Conservation (phyloP, 176 grass and related monocot genomes). For the Urochloa ruziziensis region DNA sequence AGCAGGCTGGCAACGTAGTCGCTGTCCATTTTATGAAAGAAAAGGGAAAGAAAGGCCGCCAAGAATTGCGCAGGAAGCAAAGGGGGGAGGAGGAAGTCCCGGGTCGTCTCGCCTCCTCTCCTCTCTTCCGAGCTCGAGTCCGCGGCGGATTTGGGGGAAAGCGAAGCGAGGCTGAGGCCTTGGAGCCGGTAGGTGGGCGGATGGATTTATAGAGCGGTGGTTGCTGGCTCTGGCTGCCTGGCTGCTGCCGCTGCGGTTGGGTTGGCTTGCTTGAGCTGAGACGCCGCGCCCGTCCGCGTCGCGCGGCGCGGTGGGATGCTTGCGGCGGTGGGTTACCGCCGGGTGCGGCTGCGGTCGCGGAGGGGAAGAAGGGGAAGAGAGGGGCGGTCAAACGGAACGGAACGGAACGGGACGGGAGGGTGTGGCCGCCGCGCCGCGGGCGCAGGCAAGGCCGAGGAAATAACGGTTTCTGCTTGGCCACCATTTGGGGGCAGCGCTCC, state of each 20-base stretch:
- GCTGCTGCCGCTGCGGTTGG: neutral
- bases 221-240: no score
- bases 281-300: neutral
- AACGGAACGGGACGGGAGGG: neutral
- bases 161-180: neutral
- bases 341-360: neutral
- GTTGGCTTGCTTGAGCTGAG: neutral
- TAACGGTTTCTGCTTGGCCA: neutral
- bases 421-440: neutral
- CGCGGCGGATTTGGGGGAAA: slow-evolving; percentile 21
- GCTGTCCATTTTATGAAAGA: slow-evolving; percentile 29
- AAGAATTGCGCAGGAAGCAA: slow-evolving; percentile 48
- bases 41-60: neutral
- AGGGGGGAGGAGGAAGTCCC: neutral
- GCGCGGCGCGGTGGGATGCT: slow-evolving; percentile 34
- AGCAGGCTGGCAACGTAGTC: slow-evolving; percentile 47
- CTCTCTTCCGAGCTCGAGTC: neutral
- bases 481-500: slow-evolving; percentile 23
- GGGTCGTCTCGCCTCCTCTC: neutral
- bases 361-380: neutral
- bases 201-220: slow-evolving; percentile 37
- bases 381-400: slow-evolving; percentile 27
- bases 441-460: slow-evolving; percentile 7
- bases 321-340: slow-evolving; percentile 18
- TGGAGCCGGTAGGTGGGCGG: slow-evolving; percentile 19